Percentiles rank a stretch among this genome's conserved stretches.
phyloP scores from a whole-genome alignment of 2,329 filamentous ascomycete genomes.

The Xylaria hypoxylon region DNA sequence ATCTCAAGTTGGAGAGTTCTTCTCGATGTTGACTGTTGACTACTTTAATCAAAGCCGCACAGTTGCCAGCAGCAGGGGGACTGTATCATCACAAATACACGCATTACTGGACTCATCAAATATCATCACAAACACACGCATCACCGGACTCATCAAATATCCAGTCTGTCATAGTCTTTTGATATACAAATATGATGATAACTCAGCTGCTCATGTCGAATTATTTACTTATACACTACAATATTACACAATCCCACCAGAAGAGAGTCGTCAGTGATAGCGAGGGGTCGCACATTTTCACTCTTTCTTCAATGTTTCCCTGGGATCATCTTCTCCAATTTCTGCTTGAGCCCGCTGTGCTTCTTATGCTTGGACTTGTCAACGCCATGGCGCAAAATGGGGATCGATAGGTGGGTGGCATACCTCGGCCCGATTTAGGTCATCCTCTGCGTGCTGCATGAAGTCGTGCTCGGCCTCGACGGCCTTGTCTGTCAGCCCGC shows the following conservation, averaged over 20 bases:
- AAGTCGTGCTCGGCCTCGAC: slow-evolving; percentile 48
- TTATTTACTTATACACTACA: slow-evolving; percentile 5
- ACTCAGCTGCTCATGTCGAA: too few relatives aligned
- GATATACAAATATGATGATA: not conserved
- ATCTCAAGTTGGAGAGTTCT: too few relatives aligned
- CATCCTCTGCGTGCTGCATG: slow-evolving; percentile 48
- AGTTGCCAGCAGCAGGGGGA: not conserved
- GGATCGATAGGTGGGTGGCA: not conserved
- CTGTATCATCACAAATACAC: not conserved
- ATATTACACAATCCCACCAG: slow-evolving; percentile 7
- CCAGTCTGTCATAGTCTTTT: not conserved
- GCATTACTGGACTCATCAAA: not conserved
- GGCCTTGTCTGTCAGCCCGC: slow-evolving; percentile 47
- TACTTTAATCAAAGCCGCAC: not conserved
- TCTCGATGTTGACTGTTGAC: too few relatives aligned
- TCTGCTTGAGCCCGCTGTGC: slow-evolving; percentile 43
- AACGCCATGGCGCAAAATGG: not conserved
- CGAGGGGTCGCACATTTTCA: not conserved
- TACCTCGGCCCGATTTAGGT: slow-evolving; percentile 43
- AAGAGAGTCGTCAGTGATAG: not conserved
- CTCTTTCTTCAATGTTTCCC: slow-evolving; percentile 43
- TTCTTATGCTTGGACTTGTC: slow-evolving; percentile 30
- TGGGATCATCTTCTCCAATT: slow-evolving; percentile 45
- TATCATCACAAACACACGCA: too few relatives aligned
- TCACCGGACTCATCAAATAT: not conserved